Conservation (phyloP, 2,329 filamentous ascomycete genomes). For the Penicillium sp. region DNA sequence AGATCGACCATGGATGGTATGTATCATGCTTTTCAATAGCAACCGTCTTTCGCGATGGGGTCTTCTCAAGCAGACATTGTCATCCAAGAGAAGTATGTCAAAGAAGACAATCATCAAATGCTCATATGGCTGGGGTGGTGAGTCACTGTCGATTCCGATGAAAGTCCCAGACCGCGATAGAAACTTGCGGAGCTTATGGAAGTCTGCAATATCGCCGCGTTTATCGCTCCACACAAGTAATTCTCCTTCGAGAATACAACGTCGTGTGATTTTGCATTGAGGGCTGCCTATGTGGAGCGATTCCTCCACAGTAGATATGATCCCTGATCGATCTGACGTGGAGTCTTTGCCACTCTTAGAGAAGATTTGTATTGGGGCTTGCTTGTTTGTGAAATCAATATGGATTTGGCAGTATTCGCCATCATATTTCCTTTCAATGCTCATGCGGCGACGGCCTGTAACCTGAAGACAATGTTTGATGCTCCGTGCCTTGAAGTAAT, state of each 20-base stretch:
- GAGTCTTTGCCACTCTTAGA: constrained; percentile 92
- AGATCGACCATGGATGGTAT: constrained; percentile 59
- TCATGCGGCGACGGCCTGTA: constrained; percentile 61
- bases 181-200: constrained; percentile 80
- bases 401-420: constrained; percentile 91
- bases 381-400: constrained; percentile 61
- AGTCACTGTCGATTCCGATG: constrained; percentile 68
- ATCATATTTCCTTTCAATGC: constrained; percentile 79
- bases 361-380: constrained; percentile 71
- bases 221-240: constrained; percentile 73
- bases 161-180: constrained; percentile 70
- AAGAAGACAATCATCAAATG: constrained; percentile 63
- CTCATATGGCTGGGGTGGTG: constrained; percentile 56
- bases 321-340: constrained; percentile 63
- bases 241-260: constrained; percentile 82
- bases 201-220: constrained; percentile 66
- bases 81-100: constrained; percentile 59
- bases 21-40: constrained; percentile 58
- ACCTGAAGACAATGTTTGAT: constrained; percentile 74
- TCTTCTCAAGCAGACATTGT: constrained; percentile 52
- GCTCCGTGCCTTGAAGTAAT: constrained; percentile 65
- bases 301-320: constrained; percentile 64
- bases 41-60: constrained; percentile 44
- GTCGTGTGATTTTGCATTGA: constrained; percentile 59
- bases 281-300: constrained; percentile 62